Evolutionary conservation across 805 yeast genomes (phyloP), one percentile per base, ranked within the genome.

Genomic region (Kregervanrija pseudodelftensis): DNA sequence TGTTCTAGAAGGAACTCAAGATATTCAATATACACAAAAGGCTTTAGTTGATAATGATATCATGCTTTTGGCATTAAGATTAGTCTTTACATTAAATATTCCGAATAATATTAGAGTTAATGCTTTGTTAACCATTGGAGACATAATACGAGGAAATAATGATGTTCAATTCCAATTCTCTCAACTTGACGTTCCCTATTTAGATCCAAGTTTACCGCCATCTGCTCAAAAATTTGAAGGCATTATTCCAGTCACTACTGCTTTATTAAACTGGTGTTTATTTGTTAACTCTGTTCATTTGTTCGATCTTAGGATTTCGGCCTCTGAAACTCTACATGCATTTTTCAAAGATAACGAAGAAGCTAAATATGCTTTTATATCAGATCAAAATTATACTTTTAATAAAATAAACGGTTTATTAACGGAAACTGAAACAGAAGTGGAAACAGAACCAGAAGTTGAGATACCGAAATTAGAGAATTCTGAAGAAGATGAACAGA

Each of bases 161-260:
- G 75, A 69, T 2, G 73, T 85, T 32, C 99, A 93, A 61, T 65
- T 67, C 11, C 78, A 78, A 46, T 83, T 91, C 54, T 72, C 88
- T 1, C 80, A 79, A 44, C 80, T 91, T 11, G 98, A 93, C 61
- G 96, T 93, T 8, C 99, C 99, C 0, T 87, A 82, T 58, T 70
- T 90, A 44, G 97, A 88, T 56, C 88, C 96, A 10, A 54, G 60
- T 42, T 49, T 64, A 37, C 68, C 68, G 10, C 17, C 46, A 2
- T 13, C 55, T 9, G 60, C 60, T 8, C 68, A 64, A 46, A 59
- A 51, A 44, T 59, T 56, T 44, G 66, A 59, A 11, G 58, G 53
- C 1, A 41, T 75, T 1, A 64, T 87, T 2, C 91, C 97, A 0
- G 95, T 86, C 0, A 70, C 83, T 0, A 70, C 74, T 30, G 88